phyloP scores from a whole-genome alignment of 2,329 filamentous ascomycete species.

The Zalaria sp. region DNA sequence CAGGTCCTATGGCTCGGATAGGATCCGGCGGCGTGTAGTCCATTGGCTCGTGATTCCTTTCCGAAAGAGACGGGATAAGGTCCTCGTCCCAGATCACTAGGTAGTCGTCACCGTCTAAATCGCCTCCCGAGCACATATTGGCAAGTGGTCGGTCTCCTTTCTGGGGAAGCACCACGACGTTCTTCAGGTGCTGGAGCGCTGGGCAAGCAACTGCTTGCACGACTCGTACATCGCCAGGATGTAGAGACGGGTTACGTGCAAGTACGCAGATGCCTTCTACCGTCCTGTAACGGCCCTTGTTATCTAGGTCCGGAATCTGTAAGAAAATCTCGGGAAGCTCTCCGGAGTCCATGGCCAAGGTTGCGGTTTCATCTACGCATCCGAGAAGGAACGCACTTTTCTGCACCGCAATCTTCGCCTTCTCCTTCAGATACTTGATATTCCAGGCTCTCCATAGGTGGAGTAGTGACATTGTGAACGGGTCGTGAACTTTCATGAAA shows the following conservation, averaged over 20 bases:
- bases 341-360: conserved; percentile 39
- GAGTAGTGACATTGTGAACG: conserved; percentile 68
- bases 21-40: conserved; percentile 51
- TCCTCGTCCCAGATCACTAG: conserved; percentile 80
- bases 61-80: conserved; percentile 44
- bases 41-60: conserved; percentile 68
- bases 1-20: conserved; percentile 41
- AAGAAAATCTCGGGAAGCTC: conserved; percentile 76
- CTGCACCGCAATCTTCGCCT: conserved; percentile 70
- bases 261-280: conserved; percentile 69
- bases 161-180: conserved; percentile 79
- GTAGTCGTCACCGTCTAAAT: conserved; percentile 92
- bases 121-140: conserved; percentile 91
- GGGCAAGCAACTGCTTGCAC: conserved; percentile 69
- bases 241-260: conserved; percentile 83
- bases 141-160: conserved; percentile 72
- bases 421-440: conserved; percentile 82
- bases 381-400: conserved; percentile 80
- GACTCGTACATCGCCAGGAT: conserved; percentile 81
- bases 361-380: conserved; percentile 72
- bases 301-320: conserved; percentile 52
- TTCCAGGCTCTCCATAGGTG: conserved; percentile 81
- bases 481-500: conserved; percentile 62
- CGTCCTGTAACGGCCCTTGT: conserved; percentile 42
- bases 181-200: conserved; percentile 58